A percentile compares a stretch with the other conserved stretches of the same genome.
Conservation (phyloP, 2,329 filamentous ascomycete genomes). For the Fusarium sp. region DNA sequence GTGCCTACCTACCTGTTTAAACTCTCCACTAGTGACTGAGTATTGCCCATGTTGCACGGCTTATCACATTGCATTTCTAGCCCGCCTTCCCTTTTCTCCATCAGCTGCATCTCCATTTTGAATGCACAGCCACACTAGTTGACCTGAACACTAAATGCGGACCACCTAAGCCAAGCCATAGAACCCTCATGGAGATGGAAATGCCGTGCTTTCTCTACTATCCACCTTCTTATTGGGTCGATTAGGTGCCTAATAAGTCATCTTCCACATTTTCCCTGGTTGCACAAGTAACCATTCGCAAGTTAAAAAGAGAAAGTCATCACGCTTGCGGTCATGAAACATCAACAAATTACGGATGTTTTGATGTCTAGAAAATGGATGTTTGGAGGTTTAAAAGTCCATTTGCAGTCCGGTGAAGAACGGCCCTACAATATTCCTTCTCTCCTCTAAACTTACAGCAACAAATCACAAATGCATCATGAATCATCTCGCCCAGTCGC, state of each 20-base stretch:
- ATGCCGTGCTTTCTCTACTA: not conserved
- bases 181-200: not conserved
- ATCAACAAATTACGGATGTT: not conserved
- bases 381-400: not conserved
- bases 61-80: slow-evolving; percentile 9
- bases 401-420: not conserved
- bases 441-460: not conserved
- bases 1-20: not conserved
- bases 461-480: slow-evolving; percentile 1
- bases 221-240: slow-evolving; percentile 6
- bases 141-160: slow-evolving; percentile 30
- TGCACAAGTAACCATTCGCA: not conserved
- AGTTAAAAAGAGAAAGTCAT: not conserved
- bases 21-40: not conserved
- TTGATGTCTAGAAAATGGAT: not conserved
- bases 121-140: slow-evolving; percentile 36
- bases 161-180: slow-evolving; percentile 4
- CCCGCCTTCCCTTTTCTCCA: slow-evolving; percentile 24
- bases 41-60: not conserved
- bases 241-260: not conserved
- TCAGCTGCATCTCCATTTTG: slow-evolving; percentile 22
- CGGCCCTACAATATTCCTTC: slow-evolving; percentile 13
- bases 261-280: not conserved
- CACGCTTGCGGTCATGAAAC: not conserved
- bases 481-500: not conserved